Evolutionary conservation across 1,139 yeast genomes (phyloP).

Genomic region (Lodderomyces beijingensis): DNA sequence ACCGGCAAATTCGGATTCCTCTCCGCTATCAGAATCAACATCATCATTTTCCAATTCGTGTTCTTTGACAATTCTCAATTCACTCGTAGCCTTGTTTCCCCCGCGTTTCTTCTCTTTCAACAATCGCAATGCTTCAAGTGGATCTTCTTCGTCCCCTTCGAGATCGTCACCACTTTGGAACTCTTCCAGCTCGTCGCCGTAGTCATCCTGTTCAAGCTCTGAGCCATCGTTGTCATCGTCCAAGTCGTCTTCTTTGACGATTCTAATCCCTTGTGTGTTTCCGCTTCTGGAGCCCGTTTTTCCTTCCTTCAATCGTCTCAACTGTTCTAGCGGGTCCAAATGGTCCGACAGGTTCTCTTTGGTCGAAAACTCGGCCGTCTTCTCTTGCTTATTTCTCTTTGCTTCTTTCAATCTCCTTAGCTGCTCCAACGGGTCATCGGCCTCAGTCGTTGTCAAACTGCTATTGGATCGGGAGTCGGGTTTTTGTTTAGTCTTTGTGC

Average conservation of each 20-base stretch:
- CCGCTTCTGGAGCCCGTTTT: constrained; percentile 20
- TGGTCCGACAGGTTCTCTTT: constrained; percentile 20
- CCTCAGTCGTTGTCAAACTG: too few species aligned
- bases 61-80: constrained; percentile 24
- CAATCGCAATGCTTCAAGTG: constrained; percentile 25
- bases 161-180: constrained; percentile 13
- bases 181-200: too few species aligned
- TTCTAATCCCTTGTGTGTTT: constrained; percentile 13
- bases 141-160: constrained; percentile 20
- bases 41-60: constrained; percentile 26
- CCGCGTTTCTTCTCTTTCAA: constrained; percentile 9
- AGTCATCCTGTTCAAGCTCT: too few species aligned
- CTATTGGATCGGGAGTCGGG: too few species aligned
- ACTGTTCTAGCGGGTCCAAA: constrained; percentile 9
- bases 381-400: constrained; percentile 12
- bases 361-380: too few species aligned
- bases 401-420: neutral
- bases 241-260: constrained; percentile 28
- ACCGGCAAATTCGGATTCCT: constrained; percentile 9
- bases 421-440: constrained; percentile 2
- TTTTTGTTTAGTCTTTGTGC: too few species aligned
- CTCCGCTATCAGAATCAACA: constrained; percentile 11
- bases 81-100: constrained; percentile 3
- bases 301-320: constrained; percentile 5
- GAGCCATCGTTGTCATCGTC: constrained; percentile 17